Percentiles rank a stretch among this genome's conserved stretches.
These are phyloP conservation scores for Viola odorata DNA, from an alignment of 345 rosid species.

Conservation along the genomic window DNA sequence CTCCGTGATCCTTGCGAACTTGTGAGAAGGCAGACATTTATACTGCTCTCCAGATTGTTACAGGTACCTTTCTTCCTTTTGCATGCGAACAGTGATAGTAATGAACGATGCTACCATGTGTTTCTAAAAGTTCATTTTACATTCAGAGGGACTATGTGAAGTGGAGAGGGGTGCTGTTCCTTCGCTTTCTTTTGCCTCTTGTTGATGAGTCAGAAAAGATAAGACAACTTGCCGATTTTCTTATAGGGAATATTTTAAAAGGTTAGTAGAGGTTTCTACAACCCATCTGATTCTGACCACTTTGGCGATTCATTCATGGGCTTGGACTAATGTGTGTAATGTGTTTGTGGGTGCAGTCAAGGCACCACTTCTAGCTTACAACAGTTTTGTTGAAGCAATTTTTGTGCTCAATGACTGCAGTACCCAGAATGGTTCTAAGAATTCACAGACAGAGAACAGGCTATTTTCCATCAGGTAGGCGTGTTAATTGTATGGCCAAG, in stretches of 20 bases:
- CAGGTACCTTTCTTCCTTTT: conserved; percentile 50
- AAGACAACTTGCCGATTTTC: conserved; percentile 78
- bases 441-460: conserved; percentile 43
- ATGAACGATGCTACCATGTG: background rate
- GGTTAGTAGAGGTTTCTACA: conserved; percentile 35
- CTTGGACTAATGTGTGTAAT: conserved; percentile 13
- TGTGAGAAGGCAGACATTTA: conserved; percentile 88
- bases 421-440: conserved; percentile 52
- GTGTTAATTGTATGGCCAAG: conserved; percentile 2
- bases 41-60: conserved; percentile 80
- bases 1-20: conserved; percentile 86
- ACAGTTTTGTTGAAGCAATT: conserved; percentile 93
- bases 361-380: conserved; percentile 93
- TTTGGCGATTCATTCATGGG: conserved; percentile 6
- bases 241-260: conserved; percentile 83
- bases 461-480: conserved; percentile 65
- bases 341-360: conserved; percentile 43
- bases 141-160: conserved; percentile 94
- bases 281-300: background rate
- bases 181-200: conserved; percentile 75
- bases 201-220: conserved; percentile 95
- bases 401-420: conserved; percentile 79
- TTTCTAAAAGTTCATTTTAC: conserved; percentile 10
- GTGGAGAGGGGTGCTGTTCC: conserved; percentile 92
- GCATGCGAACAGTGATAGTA: background rate